These are phyloP conservation scores for Telopea speciosissima DNA, from an alignment of 177 flowering plant genomes.

Conservation along the genomic window DNA sequence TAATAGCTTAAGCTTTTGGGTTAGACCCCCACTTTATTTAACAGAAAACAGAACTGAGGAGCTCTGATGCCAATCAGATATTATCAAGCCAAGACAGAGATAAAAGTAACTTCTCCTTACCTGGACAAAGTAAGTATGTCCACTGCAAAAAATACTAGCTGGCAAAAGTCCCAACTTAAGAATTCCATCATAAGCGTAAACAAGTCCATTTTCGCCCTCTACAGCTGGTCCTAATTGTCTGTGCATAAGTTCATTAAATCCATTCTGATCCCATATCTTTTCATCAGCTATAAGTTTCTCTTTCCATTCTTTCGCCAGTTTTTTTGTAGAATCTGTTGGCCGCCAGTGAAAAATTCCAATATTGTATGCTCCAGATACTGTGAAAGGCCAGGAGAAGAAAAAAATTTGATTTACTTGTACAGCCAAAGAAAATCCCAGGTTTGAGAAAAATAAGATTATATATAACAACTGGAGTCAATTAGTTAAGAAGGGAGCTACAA, in stretches of 20 bases:
- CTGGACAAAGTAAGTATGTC: conserved; percentile 98
- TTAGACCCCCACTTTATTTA: no score
- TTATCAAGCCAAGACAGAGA: background rate
- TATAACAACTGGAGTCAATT: no score
- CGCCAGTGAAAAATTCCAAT: conserved; percentile 99
- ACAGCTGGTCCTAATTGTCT: conserved; percentile 81
- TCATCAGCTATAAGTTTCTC: conserved; percentile 81
- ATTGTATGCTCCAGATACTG: conserved; percentile 75
- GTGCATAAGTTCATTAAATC: conserved; percentile 74
- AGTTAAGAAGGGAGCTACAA: no score
- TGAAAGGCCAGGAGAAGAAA: background rate
- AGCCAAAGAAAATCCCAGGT: no score
- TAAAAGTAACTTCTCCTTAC: conserved; percentile 25
- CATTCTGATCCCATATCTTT: conserved; percentile 96
- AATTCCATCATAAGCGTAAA: conserved; percentile 83
- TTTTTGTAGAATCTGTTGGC: conserved; percentile 73
- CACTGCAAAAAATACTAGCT: conserved; percentile 94
- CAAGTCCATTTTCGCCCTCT: conserved; percentile 77
- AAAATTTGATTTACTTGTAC: no score
- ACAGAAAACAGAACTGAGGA: no score
- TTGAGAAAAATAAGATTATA: no score
- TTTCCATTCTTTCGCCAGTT: conserved; percentile 85
- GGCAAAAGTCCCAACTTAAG: conserved; percentile 87
- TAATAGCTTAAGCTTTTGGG: no score
- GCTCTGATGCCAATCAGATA: no score